These are phyloP conservation scores for Botrytis galanthina DNA, from an alignment of 2,329 filamentous ascomycete genomes.

Conservation along the genomic window DNA sequence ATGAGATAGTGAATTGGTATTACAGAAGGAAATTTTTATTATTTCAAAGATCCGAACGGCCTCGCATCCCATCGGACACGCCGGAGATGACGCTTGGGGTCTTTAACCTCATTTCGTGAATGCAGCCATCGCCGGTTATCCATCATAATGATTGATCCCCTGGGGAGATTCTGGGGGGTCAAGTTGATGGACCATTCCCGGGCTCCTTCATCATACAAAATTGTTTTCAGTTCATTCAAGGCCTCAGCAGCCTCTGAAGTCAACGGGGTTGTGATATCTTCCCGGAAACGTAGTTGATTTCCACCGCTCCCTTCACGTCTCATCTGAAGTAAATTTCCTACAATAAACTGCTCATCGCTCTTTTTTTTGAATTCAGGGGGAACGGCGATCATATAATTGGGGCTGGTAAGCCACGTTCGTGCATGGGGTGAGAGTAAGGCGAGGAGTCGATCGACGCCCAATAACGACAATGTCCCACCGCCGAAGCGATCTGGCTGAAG, in stretches of 20 bases:
- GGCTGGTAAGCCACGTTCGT: constrained; percentile 24
- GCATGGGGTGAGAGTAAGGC: constrained; percentile 24
- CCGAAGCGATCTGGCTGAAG: constrained; percentile 29
- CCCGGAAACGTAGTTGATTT: constrained; percentile 11
- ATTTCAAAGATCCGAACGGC: background rate
- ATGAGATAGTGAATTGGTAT: background rate
- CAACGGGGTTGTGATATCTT: constrained; percentile 37
- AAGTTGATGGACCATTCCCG: constrained; percentile 28
- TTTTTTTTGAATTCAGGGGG: constrained; percentile 40
- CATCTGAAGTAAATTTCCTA: constrained; percentile 20
- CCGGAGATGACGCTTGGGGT: constrained; percentile 40
- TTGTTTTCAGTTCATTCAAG: constrained; percentile 35
- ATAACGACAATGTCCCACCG: constrained; percentile 30
- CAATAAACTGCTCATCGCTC: constrained; percentile 26
- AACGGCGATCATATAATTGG: constrained; percentile 32
- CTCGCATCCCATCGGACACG: constrained; percentile 38
- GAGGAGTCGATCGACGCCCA: constrained; percentile 28
- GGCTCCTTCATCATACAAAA: constrained; percentile 25
- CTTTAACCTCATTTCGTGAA: constrained; percentile 39
- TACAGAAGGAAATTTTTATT: background rate
- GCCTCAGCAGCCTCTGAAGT: constrained; percentile 34
- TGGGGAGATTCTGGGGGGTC: constrained; percentile 31
- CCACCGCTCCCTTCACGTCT: constrained; percentile 7
- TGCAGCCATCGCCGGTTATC: constrained; percentile 42
- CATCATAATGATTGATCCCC: constrained; percentile 39